Percentiles rank a stretch among this genome's conserved stretches.
Conservation (phyloP, 768 basidiomycete species). For the Tephrocybe sp. region DNA sequence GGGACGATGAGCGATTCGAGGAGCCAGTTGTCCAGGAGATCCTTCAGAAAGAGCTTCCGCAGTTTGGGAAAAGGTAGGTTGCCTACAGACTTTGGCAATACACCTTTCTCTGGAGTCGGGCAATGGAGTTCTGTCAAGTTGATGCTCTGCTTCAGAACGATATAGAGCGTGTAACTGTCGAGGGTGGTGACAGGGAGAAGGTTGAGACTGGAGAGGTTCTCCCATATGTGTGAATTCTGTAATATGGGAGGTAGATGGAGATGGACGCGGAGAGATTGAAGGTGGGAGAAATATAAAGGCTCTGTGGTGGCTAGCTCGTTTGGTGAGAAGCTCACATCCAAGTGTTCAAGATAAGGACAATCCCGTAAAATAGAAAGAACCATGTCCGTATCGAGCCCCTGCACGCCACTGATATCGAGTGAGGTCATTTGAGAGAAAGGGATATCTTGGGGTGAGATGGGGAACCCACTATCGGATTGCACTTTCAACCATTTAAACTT, state of each 20-base stretch:
- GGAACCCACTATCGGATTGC: neutral
- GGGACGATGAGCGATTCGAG: conserved; percentile 4
- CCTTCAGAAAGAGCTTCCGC: conserved; percentile 1
- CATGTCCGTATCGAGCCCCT: neutral
- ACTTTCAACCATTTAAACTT: neutral
- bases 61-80: neutral
- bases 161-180: neutral
- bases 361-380: neutral
- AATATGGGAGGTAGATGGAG: neutral
- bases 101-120: neutral
- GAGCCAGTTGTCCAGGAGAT: conserved; percentile 4
- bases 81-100: neutral
- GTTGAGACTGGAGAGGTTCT: conserved; percentile 5
- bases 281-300: neutral
- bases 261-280: conserved; percentile 1
- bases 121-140: conserved; percentile 3
- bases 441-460: neutral
- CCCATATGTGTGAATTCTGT: neutral
- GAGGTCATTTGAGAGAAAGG: neutral
- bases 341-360: conserved; percentile 1
- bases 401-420: conserved; percentile 5
- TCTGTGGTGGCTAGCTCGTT: neutral
- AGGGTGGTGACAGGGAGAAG: neutral
- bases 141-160: conserved; percentile 1
- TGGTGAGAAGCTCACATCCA: conserved; percentile 1